Base-by-base conservation (phyloP, 2,329 filamentous ascomycete genomes). In the Penicillium glabrum region DNA sequence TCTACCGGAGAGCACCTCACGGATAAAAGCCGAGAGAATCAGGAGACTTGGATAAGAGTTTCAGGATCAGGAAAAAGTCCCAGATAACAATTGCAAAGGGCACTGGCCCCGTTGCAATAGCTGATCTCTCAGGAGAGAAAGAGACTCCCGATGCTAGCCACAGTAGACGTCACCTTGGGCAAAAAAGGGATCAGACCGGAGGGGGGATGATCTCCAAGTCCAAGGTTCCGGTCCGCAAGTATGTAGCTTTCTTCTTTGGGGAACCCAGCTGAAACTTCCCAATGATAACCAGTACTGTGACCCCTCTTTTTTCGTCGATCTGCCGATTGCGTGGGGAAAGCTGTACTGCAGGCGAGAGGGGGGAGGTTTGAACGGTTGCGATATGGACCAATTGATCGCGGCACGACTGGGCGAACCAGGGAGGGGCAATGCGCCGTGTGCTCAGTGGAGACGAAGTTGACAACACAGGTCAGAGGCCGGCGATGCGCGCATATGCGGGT, bases 1-100 rank as follows among this genome's bases (percentile, higher is more conserved):
- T 67, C 74, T 76, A 63, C 71, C 72, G 62, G 72, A 74, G 72
- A 74, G 72, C 73, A 65, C 67, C 71, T 70, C 68, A 61, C 61
- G 65, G 66, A 52, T 60, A 65, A 46, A 46, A 61, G 56, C 54
- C 60, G 60, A 63, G 59, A 58, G 26, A 64, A 54, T 59, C 61
- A 54, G 45, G 53, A 54, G 29, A 57, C 41, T 56, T 53, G 43
- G 33, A 10, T 16, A 29, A 43, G 57, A 57, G 19, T 24, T 24
- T 21, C 4, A 24, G 33, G 4, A 41, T 19, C 31, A 43, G 29
- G 50, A 53, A 53, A 51, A 59, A 49, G 54, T 59, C 56, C 53
- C 56, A 56, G 61, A 66, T 62, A 65, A 61, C 59, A 62, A 64
- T 62, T 61, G 60, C 61, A 59, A 61, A 61, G 56, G 61, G 56